These are phyloP conservation scores for Kingdonia uniflora DNA, from an alignment of 164 flowering plant species.

Conservation along the genomic window DNA sequence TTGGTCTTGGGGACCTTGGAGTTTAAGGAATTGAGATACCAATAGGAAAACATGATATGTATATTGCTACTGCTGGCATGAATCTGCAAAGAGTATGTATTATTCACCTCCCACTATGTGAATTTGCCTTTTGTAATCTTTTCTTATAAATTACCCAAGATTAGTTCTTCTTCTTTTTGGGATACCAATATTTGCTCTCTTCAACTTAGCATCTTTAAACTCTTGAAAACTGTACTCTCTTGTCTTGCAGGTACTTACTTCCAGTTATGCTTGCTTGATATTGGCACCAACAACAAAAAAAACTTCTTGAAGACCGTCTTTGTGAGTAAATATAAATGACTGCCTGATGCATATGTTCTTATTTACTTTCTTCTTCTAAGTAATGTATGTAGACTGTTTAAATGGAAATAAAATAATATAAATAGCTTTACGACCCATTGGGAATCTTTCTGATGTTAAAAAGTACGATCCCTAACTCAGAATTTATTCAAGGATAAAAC, in stretches of 20 bases:
- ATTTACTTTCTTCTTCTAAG: too few relatives aligned
- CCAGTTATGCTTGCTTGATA: slow-evolving; percentile 98
- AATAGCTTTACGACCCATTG: too few relatives aligned
- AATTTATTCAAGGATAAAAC: too few relatives aligned
- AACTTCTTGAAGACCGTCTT: slow-evolving; percentile 77
- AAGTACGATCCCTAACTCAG: too few relatives aligned
- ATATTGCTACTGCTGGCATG: slow-evolving; percentile 99
- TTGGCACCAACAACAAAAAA: slow-evolving; percentile 88
- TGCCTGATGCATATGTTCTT: background rate
- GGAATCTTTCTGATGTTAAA: too few relatives aligned
- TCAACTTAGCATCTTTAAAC: too few relatives aligned
- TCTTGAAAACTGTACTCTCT: too few relatives aligned
- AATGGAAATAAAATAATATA: too few relatives aligned
- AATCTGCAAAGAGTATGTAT: slow-evolving; percentile 79
- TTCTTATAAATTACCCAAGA: background rate
- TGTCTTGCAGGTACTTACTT: slow-evolving; percentile 55
- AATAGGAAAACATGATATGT: slow-evolving; percentile 95
- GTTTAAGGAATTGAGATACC: slow-evolving; percentile 99
- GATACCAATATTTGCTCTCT: background rate
- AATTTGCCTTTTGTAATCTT: background rate
- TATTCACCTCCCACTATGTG: background rate
- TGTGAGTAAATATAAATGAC: slow-evolving; percentile 44
- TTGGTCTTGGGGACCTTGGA: slow-evolving; percentile 98
- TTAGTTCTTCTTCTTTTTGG: background rate
- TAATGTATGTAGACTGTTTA: background rate